Evolutionary conservation across 306 rosid genomes (phyloP).

Genomic region (Alnus rubra): DNA sequence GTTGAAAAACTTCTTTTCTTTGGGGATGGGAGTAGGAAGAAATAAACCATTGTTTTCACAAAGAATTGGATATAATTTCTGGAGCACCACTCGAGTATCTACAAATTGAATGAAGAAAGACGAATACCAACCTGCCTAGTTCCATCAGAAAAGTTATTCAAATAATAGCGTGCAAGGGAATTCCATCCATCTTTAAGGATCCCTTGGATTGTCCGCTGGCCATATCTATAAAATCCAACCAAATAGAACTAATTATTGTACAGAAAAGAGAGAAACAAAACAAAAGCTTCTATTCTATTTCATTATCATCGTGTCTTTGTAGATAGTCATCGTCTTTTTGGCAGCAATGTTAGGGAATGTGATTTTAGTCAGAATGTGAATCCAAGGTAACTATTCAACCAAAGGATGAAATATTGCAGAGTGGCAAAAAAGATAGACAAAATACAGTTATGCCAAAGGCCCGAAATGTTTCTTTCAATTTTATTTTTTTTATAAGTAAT

Average conservation of each 20-base stretch:
- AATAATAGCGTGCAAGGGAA: slow-evolving; percentile 85
- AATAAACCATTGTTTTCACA: background rate
- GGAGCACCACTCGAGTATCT: slow-evolving; percentile 11
- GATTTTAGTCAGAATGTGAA: slow-evolving; percentile 11
- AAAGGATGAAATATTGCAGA: slow-evolving; percentile 19
- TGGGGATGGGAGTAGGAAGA: background rate
- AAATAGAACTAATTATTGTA: slow-evolving; percentile 21
- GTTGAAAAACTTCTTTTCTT: background rate
- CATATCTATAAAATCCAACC: slow-evolving; percentile 58
- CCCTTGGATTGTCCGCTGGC: slow-evolving; percentile 86
- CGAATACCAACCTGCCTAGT: slow-evolving; percentile 70
- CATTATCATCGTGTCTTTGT: slow-evolving; percentile 22
- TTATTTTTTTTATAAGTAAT: too few relatives aligned
- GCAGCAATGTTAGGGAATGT: background rate
- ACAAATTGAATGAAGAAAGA: slow-evolving; percentile 24
- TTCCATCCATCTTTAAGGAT: slow-evolving; percentile 67
- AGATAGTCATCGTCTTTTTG: background rate
- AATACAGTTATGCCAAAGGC: background rate
- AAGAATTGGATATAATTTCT: background rate
- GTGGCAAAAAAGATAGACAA: background rate
- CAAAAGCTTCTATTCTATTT: slow-evolving; percentile 6
- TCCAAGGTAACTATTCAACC: slow-evolving; percentile 17
- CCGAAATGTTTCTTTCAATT: background rate
- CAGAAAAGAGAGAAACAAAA: slow-evolving; percentile 6
- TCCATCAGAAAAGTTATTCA: slow-evolving; percentile 84